A percentile compares a stretch with the other conserved stretches of the same genome.
phyloP scores from a whole-genome alignment of 225 moss, liverwort and hornwort species.

The Thuidium tamariscinum region DNA sequence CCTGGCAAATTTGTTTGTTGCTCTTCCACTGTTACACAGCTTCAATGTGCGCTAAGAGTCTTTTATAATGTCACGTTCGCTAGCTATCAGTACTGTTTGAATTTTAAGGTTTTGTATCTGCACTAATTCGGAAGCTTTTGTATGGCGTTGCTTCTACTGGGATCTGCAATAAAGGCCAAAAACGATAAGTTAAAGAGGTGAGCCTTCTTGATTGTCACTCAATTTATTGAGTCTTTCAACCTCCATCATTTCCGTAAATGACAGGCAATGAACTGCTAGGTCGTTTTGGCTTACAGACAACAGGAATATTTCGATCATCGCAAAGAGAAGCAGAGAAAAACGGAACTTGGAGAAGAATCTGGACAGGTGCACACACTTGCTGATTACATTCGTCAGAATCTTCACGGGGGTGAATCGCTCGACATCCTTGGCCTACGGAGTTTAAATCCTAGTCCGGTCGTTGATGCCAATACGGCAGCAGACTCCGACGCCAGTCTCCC shows the following conservation, averaged over 20 bases:
- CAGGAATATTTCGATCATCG: conserved; percentile 38
- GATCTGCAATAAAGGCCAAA: background rate
- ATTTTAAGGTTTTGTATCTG: too few relatives aligned
- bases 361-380: conserved; percentile 21
- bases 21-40: too few relatives aligned
- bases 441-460: conserved; percentile 12
- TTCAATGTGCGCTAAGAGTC: too few relatives aligned
- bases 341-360: conserved; percentile 10
- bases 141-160: too few relatives aligned
- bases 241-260: background rate
- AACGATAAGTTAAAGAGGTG: conserved; percentile 33
- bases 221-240: background rate
- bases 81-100: too few relatives aligned
- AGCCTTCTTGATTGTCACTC: background rate
- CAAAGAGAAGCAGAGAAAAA: conserved; percentile 21
- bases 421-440: conserved; percentile 44
- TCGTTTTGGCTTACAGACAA: conserved; percentile 12
- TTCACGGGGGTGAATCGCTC: conserved; percentile 38
- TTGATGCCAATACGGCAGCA: background rate
- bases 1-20: too few relatives aligned
- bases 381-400: conserved; percentile 30
- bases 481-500: background rate
- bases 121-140: too few relatives aligned
- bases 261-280: background rate
- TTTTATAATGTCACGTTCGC: too few relatives aligned